Conservation (phyloP, 768 basidiomycete species). For the Tricholoma furcatifolium region DNA sequence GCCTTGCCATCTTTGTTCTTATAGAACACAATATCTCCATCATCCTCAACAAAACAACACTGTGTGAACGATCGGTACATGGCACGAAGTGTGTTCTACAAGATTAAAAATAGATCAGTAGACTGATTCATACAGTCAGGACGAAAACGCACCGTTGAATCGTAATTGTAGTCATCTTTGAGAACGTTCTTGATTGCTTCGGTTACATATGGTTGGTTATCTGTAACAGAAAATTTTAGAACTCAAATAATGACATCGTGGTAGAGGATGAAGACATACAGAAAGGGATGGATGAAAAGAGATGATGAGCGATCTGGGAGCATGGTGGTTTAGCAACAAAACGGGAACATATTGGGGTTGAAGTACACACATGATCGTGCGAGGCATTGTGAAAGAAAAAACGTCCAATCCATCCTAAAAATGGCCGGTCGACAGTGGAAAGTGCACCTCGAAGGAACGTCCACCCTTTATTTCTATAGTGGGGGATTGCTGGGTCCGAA, state of each 20-base stretch:
- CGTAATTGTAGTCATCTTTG: slow-evolving; percentile 58
- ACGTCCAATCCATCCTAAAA: slow-evolving; percentile 59
- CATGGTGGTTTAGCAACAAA: not conserved
- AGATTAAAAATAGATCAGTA: slow-evolving; percentile 1
- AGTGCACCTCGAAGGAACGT: slow-evolving; percentile 57
- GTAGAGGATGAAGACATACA: slow-evolving; percentile 24
- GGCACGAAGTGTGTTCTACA: slow-evolving; percentile 61
- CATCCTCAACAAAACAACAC: slow-evolving; percentile 63
- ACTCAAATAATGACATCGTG: not conserved
- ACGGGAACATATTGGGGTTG: slow-evolving; percentile 1
- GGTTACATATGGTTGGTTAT: slow-evolving; percentile 59
- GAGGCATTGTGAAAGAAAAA: slow-evolving; percentile 63
- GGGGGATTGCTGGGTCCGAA: slow-evolving; percentile 51
- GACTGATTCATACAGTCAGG: not conserved
- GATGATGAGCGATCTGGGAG: slow-evolving; percentile 53
- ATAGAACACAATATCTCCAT: slow-evolving; percentile 62
- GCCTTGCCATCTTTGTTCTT: slow-evolving; percentile 50
- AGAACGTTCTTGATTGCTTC: slow-evolving; percentile 51
- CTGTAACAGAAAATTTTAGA: slow-evolving; percentile 27
- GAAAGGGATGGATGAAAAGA: slow-evolving; percentile 59
- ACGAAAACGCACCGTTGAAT: slow-evolving; percentile 46
- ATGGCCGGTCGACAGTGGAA: slow-evolving; percentile 57
- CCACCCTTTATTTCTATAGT: slow-evolving; percentile 55
- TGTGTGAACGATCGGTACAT: slow-evolving; percentile 60
- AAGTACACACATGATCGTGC: slow-evolving; percentile 42